Evolutionary conservation across 331 rosid species (phyloP).

Genomic region (Rhamnella rubrinervis): DNA sequence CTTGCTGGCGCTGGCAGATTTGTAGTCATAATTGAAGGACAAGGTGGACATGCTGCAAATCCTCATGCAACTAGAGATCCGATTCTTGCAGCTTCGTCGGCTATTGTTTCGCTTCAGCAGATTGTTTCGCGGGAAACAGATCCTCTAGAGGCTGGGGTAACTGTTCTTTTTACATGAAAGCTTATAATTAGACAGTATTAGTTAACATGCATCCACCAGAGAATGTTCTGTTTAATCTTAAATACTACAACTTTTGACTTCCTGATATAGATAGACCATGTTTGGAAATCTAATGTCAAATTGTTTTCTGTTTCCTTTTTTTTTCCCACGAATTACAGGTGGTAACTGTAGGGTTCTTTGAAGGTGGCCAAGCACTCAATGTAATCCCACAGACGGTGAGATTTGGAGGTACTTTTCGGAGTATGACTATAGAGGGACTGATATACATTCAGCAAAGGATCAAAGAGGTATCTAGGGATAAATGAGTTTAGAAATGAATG

Average conservation of each 20-base stretch:
- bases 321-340: conserved; percentile 22
- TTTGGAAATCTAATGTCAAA: neutral
- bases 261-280: neutral
- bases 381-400: conserved; percentile 37
- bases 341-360: conserved; percentile 37
- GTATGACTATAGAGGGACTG: conserved; percentile 40
- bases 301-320: neutral
- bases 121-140: conserved; percentile 56
- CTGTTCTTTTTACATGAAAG: neutral
- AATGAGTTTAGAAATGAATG: no score
- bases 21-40: conserved; percentile 31
- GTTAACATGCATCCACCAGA: no score
- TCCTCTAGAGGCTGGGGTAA: conserved; percentile 50
- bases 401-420: conserved; percentile 46
- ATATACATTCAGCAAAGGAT: conserved; percentile 40
- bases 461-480: conserved; percentile 32
- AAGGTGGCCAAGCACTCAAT: conserved; percentile 39
- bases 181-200: no score
- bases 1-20: conserved; percentile 50
- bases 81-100: conserved; percentile 39
- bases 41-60: conserved; percentile 42
- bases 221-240: no score
- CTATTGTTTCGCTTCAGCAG: conserved; percentile 53
- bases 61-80: conserved; percentile 47
- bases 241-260: no score